Evolutionary conservation across 768 basidiomycete species (phyloP).

Genomic region (Psilocybe azurescens): DNA sequence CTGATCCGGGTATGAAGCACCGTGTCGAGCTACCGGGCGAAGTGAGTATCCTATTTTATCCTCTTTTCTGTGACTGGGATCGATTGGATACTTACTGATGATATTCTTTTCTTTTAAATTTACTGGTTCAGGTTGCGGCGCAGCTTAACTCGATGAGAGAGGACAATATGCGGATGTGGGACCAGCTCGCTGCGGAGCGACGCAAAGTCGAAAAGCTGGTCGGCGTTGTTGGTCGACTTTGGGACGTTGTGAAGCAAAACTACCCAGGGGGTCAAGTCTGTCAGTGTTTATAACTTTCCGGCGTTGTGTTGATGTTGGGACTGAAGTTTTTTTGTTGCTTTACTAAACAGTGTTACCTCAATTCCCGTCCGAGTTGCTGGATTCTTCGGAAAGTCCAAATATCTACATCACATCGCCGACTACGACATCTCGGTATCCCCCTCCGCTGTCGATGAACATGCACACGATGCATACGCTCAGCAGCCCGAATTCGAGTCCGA

Average conservation of each 20-base stretch:
- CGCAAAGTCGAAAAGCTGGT: conserved; percentile 67
- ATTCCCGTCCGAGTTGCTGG: conserved; percentile 59
- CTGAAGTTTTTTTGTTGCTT: neutral
- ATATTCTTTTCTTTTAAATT: conserved; percentile 6
- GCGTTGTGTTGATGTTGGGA: neutral
- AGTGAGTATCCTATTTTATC: conserved; percentile 44
- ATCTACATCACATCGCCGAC: conserved; percentile 77
- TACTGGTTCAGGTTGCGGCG: conserved; percentile 50
- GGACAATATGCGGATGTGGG: conserved; percentile 70
- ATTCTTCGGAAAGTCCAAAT: conserved; percentile 61
- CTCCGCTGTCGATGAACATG: conserved; percentile 49
- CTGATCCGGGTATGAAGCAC: conserved; percentile 72
- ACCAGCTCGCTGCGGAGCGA: conserved; percentile 58
- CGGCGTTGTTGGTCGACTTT: conserved; percentile 60
- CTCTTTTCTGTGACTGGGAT: neutral
- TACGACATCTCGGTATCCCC: conserved; percentile 46
- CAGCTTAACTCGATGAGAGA: conserved; percentile 75
- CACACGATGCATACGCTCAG: conserved; percentile 53
- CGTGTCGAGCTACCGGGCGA: conserved; percentile 85
- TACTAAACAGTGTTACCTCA: conserved; percentile 40
- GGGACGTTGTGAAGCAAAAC: conserved; percentile 64
- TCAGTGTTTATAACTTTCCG: conserved; percentile 43
- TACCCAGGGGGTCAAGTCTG: conserved; percentile 44
- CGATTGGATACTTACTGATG: conserved; percentile 26
- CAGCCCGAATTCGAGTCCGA: conserved; percentile 58